These are phyloP conservation scores for Penicillium taxi DNA, from an alignment of 495 filamentous ascomycete species.

Conservation along the genomic window DNA sequence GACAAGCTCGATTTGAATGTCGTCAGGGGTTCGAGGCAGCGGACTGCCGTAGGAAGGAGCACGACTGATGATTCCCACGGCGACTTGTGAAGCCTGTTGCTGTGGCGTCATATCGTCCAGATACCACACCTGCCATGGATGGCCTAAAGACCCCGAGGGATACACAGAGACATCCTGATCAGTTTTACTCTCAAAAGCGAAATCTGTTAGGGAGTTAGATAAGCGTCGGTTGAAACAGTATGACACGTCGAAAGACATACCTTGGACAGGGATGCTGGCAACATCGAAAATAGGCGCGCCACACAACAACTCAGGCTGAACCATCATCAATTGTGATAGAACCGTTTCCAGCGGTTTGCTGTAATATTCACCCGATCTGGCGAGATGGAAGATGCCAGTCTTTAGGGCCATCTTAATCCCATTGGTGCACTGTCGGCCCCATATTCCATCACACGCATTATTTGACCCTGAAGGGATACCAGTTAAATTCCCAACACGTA, in stretches of 20 bases:
- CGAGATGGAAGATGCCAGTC: slow-evolving; percentile 22
- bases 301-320: slow-evolving; percentile 22
- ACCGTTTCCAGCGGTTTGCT: slow-evolving; percentile 25
- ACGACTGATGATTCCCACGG: slow-evolving; percentile 36
- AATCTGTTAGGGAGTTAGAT: slow-evolving; percentile 17
- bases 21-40: slow-evolving; percentile 20
- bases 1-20: slow-evolving; percentile 33
- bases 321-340: slow-evolving; percentile 22
- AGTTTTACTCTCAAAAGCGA: slow-evolving; percentile 26
- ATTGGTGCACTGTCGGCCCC: slow-evolving; percentile 29
- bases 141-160: slow-evolving; percentile 21
- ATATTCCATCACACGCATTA: slow-evolving; percentile 39
- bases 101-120: slow-evolving; percentile 29
- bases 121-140: slow-evolving; percentile 37
- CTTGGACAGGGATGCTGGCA: slow-evolving; percentile 26
- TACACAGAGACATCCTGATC: slow-evolving; percentile 23
- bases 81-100: slow-evolving; percentile 34
- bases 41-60: slow-evolving; percentile 24
- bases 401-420: slow-evolving; percentile 27
- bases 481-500: slow-evolving; percentile 37
- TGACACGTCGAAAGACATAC: slow-evolving; percentile 23
- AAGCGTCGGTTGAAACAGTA: no score
- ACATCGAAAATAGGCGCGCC: slow-evolving; percentile 30
- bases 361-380: slow-evolving; percentile 23
- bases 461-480: slow-evolving; percentile 28